A percentile compares a stretch with the other conserved stretches of the same genome.
Conservation (phyloP, 2,329 filamentous ascomycete genomes). For the Zarea fungicola region DNA sequence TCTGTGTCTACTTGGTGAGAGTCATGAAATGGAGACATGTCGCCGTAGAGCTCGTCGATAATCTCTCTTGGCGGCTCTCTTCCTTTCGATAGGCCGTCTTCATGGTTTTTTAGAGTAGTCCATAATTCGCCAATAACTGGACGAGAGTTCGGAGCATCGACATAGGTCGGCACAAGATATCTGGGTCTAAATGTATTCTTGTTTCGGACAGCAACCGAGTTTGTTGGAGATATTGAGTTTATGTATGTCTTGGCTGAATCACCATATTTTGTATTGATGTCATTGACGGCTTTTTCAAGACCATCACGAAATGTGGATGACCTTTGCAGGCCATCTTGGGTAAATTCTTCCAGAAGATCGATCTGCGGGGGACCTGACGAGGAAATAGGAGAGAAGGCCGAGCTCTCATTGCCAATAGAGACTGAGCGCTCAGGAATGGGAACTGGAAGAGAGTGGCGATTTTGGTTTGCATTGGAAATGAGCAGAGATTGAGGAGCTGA, state of each 20-base stretch:
- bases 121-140: constrained; percentile 3
- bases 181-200: constrained; percentile 16
- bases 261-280: constrained; percentile 25
- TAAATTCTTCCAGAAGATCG: constrained; percentile 24
- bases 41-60: not conserved
- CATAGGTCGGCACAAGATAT: constrained; percentile 13
- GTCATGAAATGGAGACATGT: not conserved
- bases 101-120: not conserved
- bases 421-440: constrained; percentile 6
- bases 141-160: not conserved
- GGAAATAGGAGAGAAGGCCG: not conserved
- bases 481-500: not conserved
- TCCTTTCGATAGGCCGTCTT: not conserved
- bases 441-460: constrained; percentile 5
- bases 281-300: constrained; percentile 26
- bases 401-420: not conserved
- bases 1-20: not conserved
- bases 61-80: not conserved
- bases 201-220: constrained; percentile 5
- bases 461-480: not conserved
- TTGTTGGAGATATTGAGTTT: constrained; percentile 6
- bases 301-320: constrained; percentile 25
- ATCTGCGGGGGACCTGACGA: constrained; percentile 22
- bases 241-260: constrained; percentile 10
- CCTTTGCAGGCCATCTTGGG: constrained; percentile 19